A percentile compares a stretch with the other conserved stretches of the same genome.
These are phyloP conservation scores for Cylindrodendrum hubeiense DNA, from an alignment of 2,329 filamentous ascomycete species.

Conservation along the genomic window DNA sequence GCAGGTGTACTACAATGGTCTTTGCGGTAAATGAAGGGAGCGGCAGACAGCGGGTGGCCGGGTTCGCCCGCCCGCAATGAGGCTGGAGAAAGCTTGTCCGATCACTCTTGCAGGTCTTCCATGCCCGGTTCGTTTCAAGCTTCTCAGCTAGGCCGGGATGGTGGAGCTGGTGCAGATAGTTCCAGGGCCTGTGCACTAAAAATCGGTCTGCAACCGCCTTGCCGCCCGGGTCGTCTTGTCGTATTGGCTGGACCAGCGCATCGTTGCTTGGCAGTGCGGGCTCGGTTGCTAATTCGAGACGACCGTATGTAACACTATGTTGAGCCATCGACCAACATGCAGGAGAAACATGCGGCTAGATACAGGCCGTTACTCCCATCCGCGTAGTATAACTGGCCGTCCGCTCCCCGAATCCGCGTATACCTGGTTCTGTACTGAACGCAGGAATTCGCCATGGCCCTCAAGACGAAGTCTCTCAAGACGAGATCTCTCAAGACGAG, in stretches of 20 bases:
- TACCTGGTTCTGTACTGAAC: no score
- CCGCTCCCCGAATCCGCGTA: background rate
- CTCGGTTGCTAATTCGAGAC: background rate
- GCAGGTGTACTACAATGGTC: no score
- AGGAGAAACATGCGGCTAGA: background rate
- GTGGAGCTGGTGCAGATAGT: background rate
- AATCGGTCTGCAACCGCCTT: background rate
- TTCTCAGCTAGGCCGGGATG: background rate
- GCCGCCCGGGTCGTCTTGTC: no score
- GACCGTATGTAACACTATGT: background rate
- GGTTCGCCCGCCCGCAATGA: background rate
- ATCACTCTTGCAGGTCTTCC: background rate
- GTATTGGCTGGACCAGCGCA: no score
- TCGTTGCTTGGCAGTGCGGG: background rate
- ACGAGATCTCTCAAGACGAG: background rate
- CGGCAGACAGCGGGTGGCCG: background rate
- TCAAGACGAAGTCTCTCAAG: no score
- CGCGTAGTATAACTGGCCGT: background rate
- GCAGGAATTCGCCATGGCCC: conserved; percentile 2
- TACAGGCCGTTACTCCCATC: background rate
- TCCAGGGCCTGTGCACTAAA: background rate
- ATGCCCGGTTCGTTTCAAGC: background rate
- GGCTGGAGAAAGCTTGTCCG: background rate
- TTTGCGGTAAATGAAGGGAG: background rate
- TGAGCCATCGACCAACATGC: conserved; percentile 18